Evolutionary conservation across 169 alveolate species (phyloP).

Genomic region (Plasmodium chabaudi): DNA sequence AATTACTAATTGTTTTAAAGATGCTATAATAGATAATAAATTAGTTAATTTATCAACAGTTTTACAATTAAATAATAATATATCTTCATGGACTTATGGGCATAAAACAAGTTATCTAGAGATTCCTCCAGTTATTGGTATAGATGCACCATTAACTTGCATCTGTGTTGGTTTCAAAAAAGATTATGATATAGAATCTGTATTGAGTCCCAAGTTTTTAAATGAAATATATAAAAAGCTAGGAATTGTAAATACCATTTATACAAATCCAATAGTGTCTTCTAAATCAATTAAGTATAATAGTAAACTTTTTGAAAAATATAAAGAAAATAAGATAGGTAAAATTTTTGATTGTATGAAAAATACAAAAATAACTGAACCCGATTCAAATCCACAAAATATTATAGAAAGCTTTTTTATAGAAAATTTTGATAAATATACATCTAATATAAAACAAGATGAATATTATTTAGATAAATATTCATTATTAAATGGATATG

Average conservation of each 20-base stretch:
- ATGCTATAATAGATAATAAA: slow-evolving; percentile 21
- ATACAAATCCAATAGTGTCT: neutral
- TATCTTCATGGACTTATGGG: slow-evolving; percentile 12
- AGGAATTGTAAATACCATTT: neutral
- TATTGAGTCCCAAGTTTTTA: slow-evolving; percentile 3
- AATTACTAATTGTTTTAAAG: slow-evolving; percentile 52
- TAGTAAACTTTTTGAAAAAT: neutral
- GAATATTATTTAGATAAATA: neutral
- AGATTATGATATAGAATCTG: slow-evolving; percentile 6
- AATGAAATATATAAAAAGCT: slow-evolving; percentile 31
- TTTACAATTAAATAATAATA: slow-evolving; percentile 4
- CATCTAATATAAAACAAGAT: neutral
- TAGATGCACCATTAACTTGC: slow-evolving; percentile 36
- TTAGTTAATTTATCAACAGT: neutral
- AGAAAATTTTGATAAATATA: neutral
- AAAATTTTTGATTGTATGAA: slow-evolving; percentile 11
- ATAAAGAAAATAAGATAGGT: neutral
- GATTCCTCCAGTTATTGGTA: slow-evolving; percentile 15
- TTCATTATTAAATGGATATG: slow-evolving; percentile 3
- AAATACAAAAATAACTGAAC: slow-evolving; percentile 1
- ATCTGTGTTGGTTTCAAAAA: slow-evolving; percentile 34
- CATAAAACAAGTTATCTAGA: slow-evolving; percentile 40
- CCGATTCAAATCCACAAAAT: slow-evolving; percentile 31
- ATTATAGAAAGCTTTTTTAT: slow-evolving; percentile 2
- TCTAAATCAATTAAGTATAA: too few relatives aligned